Conservation (phyloP, 1,284 basidiomycete species). For the Austroboletus sp. region DNA sequence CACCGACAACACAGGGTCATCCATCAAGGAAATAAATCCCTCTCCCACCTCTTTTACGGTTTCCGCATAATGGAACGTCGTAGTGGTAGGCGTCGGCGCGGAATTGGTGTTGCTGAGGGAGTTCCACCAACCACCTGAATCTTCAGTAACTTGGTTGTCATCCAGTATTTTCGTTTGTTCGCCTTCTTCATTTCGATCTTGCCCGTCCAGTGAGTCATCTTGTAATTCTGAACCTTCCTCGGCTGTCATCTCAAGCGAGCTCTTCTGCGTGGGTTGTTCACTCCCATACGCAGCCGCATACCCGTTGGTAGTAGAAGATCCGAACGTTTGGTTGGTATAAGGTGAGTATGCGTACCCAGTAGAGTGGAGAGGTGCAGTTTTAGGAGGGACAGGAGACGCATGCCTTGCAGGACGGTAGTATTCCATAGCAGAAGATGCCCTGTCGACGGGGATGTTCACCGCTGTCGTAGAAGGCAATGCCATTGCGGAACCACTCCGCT, state of each 20-base stretch:
- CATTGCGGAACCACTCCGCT: constrained; percentile 61
- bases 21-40: constrained; percentile 85
- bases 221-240: constrained; percentile 31
- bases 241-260: constrained; percentile 30
- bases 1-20: constrained; percentile 46
- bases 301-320: constrained; percentile 21
- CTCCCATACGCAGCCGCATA: constrained; percentile 24
- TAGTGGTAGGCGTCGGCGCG: constrained; percentile 58
- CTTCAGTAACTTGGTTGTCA: constrained; percentile 30
- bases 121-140: constrained; percentile 57
- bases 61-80: constrained; percentile 54
- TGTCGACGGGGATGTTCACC: constrained; percentile 50
- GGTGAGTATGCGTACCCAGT: constrained; percentile 19
- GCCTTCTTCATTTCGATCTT: constrained; percentile 3
- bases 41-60: constrained; percentile 41
- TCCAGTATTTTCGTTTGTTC: constrained; percentile 3
- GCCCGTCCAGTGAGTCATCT: constrained; percentile 1
- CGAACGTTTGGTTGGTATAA: constrained; percentile 33
- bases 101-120: constrained; percentile 44
- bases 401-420: constrained; percentile 47
- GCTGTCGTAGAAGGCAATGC: constrained; percentile 42
- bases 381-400: constrained; percentile 40
- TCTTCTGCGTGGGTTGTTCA: constrained; percentile 25
- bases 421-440: constrained; percentile 73
- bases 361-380: constrained; percentile 28